These are phyloP conservation scores for Ceratocystis cubensis DNA, from an alignment of 2,329 filamentous ascomycete species.

Conservation along the genomic window DNA sequence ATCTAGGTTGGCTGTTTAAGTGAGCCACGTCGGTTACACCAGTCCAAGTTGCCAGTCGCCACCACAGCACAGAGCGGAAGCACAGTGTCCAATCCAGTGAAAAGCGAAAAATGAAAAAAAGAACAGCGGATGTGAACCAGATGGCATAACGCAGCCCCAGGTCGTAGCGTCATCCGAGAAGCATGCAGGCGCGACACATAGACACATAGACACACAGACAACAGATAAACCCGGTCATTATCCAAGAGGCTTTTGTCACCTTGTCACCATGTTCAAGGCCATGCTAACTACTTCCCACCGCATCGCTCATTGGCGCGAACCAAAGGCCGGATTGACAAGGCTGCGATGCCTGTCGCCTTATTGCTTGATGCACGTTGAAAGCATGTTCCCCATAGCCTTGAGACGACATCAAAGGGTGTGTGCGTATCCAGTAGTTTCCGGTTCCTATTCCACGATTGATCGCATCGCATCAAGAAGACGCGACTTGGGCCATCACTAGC, in stretches of 20 bases:
- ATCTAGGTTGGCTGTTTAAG: not conserved
- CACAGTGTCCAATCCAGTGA: not conserved
- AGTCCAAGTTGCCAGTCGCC: not conserved
- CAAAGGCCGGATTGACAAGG: not conserved
- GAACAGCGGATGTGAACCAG: not conserved
- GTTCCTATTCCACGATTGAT: not conserved
- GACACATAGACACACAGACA: not conserved
- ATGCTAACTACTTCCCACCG: not conserved
- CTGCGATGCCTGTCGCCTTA: not conserved
- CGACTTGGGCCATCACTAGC: not conserved
- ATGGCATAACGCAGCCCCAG: not conserved
- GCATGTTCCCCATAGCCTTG: not conserved
- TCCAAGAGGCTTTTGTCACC: not conserved
- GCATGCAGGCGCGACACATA: not conserved
- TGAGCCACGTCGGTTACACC: not conserved
- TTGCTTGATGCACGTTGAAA: not conserved
- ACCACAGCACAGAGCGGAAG: not conserved
- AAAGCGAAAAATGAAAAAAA: no score
- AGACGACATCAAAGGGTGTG: not conserved
- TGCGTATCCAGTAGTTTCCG: not conserved
- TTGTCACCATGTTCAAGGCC: not conserved
- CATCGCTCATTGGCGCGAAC: not conserved
- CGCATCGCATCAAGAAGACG: constrained; percentile 7
- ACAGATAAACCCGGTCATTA: not conserved
- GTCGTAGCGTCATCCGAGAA: not conserved